Evolutionary conservation across 1,284 basidiomycete genomes (phyloP).

Genomic region (Ustilago shanxiensis): DNA sequence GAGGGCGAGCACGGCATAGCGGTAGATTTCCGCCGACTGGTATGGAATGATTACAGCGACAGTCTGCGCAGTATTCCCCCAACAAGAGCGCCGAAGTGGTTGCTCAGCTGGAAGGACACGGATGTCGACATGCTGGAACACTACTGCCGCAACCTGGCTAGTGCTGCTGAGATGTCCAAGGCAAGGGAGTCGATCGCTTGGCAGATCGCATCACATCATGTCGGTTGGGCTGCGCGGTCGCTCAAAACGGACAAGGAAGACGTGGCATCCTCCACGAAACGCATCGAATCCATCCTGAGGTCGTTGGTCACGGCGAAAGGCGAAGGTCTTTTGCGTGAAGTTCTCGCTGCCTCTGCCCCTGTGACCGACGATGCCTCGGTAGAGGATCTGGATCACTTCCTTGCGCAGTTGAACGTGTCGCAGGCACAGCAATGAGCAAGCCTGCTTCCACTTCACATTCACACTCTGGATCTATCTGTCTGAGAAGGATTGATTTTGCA

Average conservation of each 20-base stretch:
- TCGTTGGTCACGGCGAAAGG: constrained; percentile 23
- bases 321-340: constrained; percentile 17
- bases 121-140: constrained; percentile 77
- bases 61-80: constrained; percentile 59
- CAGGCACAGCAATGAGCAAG: not conserved
- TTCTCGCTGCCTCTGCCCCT: constrained; percentile 1
- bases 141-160: constrained; percentile 71
- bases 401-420: constrained; percentile 1
- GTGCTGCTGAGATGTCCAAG: constrained; percentile 65
- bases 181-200: constrained; percentile 75
- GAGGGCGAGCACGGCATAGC: constrained; percentile 76
- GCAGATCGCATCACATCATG: constrained; percentile 82
- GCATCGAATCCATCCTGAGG: constrained; percentile 21
- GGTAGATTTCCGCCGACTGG: constrained; percentile 82
- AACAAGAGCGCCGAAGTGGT: constrained; percentile 71
- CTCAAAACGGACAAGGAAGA: not conserved
- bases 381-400: constrained; percentile 11
- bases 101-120: constrained; percentile 80
- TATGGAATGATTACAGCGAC: constrained; percentile 85
- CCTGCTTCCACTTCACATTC: not conserved
- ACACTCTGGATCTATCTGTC: not conserved
- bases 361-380: not conserved
- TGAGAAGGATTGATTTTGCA: not conserved
- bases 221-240: constrained; percentile 67
- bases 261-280: not conserved